Evolutionary conservation across 345 rosid species (phyloP).

Genomic region (Bruguiera parviflora): DNA sequence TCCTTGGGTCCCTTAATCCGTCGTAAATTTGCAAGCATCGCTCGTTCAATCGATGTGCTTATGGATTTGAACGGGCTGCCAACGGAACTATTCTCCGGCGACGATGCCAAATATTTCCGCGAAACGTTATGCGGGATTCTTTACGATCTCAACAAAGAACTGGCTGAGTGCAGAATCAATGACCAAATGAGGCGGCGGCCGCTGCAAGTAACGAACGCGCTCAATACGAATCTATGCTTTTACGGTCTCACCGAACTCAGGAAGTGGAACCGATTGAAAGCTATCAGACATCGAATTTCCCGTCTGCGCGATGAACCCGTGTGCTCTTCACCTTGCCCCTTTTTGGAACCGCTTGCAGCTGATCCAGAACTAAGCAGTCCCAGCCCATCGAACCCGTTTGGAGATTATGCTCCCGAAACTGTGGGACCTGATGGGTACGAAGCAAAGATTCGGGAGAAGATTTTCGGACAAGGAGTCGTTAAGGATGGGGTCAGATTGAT

Average conservation of each 20-base stretch:
- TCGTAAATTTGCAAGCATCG: neutral
- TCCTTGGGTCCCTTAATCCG: neutral
- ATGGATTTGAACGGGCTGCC: neutral
- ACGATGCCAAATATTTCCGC: neutral
- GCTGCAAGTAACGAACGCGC: neutral
- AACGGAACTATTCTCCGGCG: neutral
- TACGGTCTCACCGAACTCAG: too few relatives aligned
- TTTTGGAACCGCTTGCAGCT: neutral
- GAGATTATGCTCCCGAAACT: neutral
- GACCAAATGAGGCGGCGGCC: neutral
- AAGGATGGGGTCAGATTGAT: neutral
- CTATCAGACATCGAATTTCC: neutral
- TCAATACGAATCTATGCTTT: too few relatives aligned
- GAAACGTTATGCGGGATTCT: neutral
- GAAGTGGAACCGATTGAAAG: neutral
- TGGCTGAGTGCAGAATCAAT: neutral
- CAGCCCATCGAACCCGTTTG: neutral
- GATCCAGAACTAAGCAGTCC: neutral
- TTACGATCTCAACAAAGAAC: neutral
- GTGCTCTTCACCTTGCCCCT: rapidly evolving
- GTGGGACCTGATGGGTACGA: neutral
- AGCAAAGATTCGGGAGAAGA: neutral
- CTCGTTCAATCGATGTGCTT: neutral
- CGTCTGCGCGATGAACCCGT: neutral
- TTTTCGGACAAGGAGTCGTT: neutral